Evolutionary conservation across 495 filamentous ascomycete genomes (phyloP), one percentile per base, ranked within the genome.

Genomic region (Staphylotrichum longicolle): DNA sequence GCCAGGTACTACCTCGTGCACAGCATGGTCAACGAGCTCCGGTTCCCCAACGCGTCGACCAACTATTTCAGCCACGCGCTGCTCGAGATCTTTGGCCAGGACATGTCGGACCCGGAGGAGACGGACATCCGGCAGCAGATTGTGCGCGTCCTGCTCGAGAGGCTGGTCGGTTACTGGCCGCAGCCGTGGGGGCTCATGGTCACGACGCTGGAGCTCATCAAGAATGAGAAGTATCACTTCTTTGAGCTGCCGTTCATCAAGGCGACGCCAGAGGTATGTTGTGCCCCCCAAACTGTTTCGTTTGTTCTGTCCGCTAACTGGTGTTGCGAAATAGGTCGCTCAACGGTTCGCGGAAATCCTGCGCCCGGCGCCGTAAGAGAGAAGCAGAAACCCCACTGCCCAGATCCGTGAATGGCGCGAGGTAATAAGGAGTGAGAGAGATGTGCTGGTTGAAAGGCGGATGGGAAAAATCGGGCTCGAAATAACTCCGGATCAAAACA

Each of bases 101-200:
- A 93, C 66, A 77, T 86, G 54, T 81, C 84, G 49, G 91, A 95
- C 70, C 84, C 87, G 39, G 87, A 92, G 67, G 88, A 91, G 68
- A 82, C 82, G 3, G 90, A 94, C 57, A 86, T 96, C 54, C 88
- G 91, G 35, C 87, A 98, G 74, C 90, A 95, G 72, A 90, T 98
- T 63, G 89, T 90, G 47, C 85, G 92, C 32, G 85, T 97, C 47
- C 75, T 98, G 47, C 74, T 97, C 5, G 94, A 99, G 78, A 83
- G 94, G 44, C 75, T 96, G 52, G 85, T 93, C 54, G 91, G 92
- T 15, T 91, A 90, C 72, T 91, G 93, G 71, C 94, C 94, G 37
- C 95, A 98, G 72, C 93, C 94, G 12, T 99, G 94, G 94, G 94
- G 94, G 14, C 74, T 98, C 45, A 90, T 97, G 72, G 87, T 96